phyloP scores from a whole-genome alignment of 2,329 filamentous ascomycete genomes.

The Leptographium galeiforme region DNA sequence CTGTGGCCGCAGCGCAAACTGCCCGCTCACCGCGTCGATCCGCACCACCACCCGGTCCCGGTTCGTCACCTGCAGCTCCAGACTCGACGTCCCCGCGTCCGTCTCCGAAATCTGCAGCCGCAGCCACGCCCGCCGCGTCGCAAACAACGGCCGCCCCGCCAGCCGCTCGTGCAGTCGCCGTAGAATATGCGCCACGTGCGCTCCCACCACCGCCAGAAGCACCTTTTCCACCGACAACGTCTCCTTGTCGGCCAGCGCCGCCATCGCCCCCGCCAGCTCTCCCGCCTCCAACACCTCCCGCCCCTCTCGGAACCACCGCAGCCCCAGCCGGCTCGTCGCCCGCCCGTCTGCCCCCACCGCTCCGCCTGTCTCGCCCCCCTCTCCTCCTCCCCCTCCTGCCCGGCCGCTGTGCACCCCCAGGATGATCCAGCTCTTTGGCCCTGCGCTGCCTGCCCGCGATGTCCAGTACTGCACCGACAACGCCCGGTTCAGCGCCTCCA shows the following conservation, averaged over 20 bases:
- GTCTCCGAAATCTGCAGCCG: conserved; percentile 41
- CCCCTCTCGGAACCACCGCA: conserved; percentile 77
- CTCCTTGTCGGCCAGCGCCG: conserved; percentile 14
- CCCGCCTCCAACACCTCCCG: conserved; percentile 53
- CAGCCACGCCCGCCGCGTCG: conserved; percentile 43
- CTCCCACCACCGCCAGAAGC: conserved; percentile 59
- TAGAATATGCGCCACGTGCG: conserved; percentile 61
- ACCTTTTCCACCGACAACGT: conserved; percentile 59
- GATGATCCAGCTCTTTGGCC: conserved; percentile 80
- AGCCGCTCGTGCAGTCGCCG: conserved; percentile 51
- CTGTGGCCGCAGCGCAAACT: conserved; percentile 55
- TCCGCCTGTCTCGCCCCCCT: not conserved
- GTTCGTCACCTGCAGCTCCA: conserved; percentile 59
- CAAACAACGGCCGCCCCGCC: conserved; percentile 44
- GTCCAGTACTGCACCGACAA: conserved; percentile 88
- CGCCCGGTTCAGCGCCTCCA: conserved; percentile 69
- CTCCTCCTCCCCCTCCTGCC: conserved; percentile 11
- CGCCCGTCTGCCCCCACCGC: conserved; percentile 20
- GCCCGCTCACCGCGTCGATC: conserved; percentile 69
- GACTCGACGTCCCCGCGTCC: conserved; percentile 52
- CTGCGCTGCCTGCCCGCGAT: conserved; percentile 37
- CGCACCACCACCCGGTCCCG: conserved; percentile 45
- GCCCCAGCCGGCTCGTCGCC: conserved; percentile 39
- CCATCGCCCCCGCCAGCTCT: conserved; percentile 48
- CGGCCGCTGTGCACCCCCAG: conserved; percentile 63